These are phyloP conservation scores for Zygoascus bituminiphila DNA, from an alignment of 805 yeast genomes.

Conservation along the genomic window DNA sequence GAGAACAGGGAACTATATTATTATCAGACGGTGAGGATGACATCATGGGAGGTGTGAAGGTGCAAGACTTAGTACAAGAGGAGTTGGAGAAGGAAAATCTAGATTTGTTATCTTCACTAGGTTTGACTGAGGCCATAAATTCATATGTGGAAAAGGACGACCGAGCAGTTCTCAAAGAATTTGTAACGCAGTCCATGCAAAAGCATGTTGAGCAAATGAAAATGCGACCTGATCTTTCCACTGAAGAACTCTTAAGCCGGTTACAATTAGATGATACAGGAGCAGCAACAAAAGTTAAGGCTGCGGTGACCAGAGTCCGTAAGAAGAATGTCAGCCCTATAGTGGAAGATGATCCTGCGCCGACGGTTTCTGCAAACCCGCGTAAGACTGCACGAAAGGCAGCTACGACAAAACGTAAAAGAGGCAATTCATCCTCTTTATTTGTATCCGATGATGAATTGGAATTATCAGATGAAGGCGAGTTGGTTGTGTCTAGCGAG, in stretches of 20 bases:
- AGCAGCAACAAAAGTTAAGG: not conserved
- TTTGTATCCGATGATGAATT: not conserved
- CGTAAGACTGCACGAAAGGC: not conserved
- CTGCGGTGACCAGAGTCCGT: not conserved
- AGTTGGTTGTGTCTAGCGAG: not conserved
- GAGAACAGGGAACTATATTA: not conserved
- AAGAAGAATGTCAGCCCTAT: not conserved
- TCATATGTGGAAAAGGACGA: slow-evolving; percentile 78
- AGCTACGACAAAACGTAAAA: not conserved
- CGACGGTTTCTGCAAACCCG: not conserved
- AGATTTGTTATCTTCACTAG: slow-evolving; percentile 63
- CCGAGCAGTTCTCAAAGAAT: slow-evolving; percentile 50
- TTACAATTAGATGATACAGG: not conserved
- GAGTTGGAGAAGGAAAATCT: slow-evolving; percentile 56
- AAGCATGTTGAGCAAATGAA: slow-evolving; percentile 19
- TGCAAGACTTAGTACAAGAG: slow-evolving; percentile 56
- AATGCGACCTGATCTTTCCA: not conserved
- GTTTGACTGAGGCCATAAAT: slow-evolving; percentile 64
- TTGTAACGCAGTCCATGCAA: slow-evolving; percentile 28
- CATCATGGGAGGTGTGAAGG: slow-evolving; percentile 38
- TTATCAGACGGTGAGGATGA: slow-evolving; percentile 16
- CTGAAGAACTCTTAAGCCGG: not conserved
- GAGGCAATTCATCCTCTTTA: not conserved
- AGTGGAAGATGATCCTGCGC: not conserved
- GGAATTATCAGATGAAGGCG: not conserved